These are phyloP conservation scores for Tolypocladium guangdongense DNA, from an alignment of 2,329 filamentous ascomycete genomes.

Conservation along the genomic window DNA sequence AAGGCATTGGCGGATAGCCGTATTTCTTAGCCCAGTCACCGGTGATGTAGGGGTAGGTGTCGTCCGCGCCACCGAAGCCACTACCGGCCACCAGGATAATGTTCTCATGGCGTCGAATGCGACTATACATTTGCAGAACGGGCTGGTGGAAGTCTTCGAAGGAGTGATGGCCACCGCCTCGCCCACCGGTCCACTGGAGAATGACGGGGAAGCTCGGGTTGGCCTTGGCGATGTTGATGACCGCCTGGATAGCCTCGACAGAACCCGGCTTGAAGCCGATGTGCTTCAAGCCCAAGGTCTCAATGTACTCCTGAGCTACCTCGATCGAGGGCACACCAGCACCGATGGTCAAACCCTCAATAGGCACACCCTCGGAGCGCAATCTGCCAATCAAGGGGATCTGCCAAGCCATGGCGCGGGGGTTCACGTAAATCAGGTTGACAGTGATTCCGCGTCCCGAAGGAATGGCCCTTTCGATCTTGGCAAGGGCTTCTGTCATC, in stretches of 20 bases:
- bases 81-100: constrained; percentile 83
- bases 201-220: constrained; percentile 89
- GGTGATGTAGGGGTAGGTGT: constrained; percentile 86
- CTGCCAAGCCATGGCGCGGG: constrained; percentile 84
- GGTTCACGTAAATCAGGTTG: constrained; percentile 87
- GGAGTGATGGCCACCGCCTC: constrained; percentile 89
- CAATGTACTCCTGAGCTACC: constrained; percentile 86
- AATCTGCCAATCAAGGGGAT: constrained; percentile 74
- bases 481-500: constrained; percentile 72
- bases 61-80: constrained; percentile 81
- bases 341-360: constrained; percentile 86
- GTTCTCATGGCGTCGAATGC: constrained; percentile 76
- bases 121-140: constrained; percentile 80
- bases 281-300: constrained; percentile 85
- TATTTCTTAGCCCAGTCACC: constrained; percentile 80
- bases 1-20: constrained; percentile 87
- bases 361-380: constrained; percentile 74
- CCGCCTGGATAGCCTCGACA: constrained; percentile 73
- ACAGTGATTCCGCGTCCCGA: constrained; percentile 79
- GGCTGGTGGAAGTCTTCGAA: constrained; percentile 94
- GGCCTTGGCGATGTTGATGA: constrained; percentile 89
- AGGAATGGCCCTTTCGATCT: constrained; percentile 77
- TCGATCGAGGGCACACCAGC: constrained; percentile 90
- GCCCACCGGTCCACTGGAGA: constrained; percentile 88
- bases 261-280: constrained; percentile 93